Percentiles rank a stretch among this genome's conserved stretches.
Evolutionary conservation across 2,329 filamentous ascomycete species (phyloP).

Genomic region (Ceratocystis diversiconidia): DNA sequence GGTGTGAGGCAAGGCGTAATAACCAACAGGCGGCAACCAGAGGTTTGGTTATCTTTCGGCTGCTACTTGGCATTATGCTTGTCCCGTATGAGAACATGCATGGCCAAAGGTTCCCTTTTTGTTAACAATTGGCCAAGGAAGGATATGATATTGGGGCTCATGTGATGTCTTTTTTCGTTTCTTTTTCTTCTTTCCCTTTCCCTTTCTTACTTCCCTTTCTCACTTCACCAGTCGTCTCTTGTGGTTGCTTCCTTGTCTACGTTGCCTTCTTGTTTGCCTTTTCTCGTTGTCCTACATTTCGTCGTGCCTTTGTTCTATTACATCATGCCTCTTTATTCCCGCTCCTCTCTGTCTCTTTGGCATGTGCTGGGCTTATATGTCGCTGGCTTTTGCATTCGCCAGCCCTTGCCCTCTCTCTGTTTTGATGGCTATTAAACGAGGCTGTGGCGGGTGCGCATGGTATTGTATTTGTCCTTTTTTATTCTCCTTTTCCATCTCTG

Average conservation of each 20-base stretch:
- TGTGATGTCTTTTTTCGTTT: neutral
- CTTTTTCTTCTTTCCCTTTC: neutral
- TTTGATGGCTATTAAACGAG: constrained; percentile 1
- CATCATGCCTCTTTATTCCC: neutral
- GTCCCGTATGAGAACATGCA: neutral
- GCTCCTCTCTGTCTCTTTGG: neutral
- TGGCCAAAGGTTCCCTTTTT: neutral
- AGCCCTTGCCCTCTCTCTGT: neutral
- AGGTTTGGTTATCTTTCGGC: neutral
- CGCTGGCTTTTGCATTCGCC: neutral
- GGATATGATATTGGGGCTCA: constrained; percentile 5
- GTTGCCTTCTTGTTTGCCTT: constrained; percentile 6
- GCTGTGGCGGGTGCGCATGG: neutral
- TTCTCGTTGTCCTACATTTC: neutral
- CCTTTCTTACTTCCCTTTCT: neutral
- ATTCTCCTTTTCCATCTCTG: neutral
- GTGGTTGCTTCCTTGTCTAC: constrained; percentile 1
- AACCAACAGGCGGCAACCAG: neutral
- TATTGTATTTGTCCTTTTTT: constrained; percentile 3
- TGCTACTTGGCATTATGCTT: neutral
- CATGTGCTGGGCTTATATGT: neutral
- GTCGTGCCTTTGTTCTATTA: constrained; percentile 1
- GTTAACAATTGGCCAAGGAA: neutral
- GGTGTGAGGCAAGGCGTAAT: neutral
- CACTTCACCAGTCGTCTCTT: neutral